Base-by-base conservation (phyloP, 768 basidiomycete genomes). In the Clavulina sp. region DNA sequence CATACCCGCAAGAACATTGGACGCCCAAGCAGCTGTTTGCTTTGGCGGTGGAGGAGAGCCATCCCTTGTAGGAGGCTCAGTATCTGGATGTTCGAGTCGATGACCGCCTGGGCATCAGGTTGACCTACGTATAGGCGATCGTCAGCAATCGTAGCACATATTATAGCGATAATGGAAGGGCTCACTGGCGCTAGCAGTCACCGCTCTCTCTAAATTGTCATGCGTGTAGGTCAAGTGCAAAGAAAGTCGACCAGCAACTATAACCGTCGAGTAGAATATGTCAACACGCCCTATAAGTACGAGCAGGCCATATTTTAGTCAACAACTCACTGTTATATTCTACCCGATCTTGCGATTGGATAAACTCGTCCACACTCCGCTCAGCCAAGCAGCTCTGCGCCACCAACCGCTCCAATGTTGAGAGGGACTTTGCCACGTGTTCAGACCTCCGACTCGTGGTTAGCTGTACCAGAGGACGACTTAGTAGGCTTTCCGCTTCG, bases 61-160 rank as follows among this genome's bases (percentile, higher is more conserved):
- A 85, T 69, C 4, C 88, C 88, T 63, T 92, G 88, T 4, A 89
- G 65, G 34, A 92, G 68, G 0, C 74, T 78, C 7, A 89, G 70
- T 0, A 78, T 64, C 51, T 75, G 74, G 0, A 70, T 62, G 19
- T 86, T 61, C 51, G 81, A 79, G 0, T 69, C 65, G 5, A 73
- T 68, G 6, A 82, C 53, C 3, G 9, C 43, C 9, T 46, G 13
- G 61, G 19, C n/a, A 49, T 64, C 23, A 66, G 61, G 2, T 71
- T 69, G 50, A 84, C 19, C 9, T 77, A n/a, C 64, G 54, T 52
- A 69, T 69, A 48, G 64, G 65, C 33, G 74, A 71, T 30, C 62
- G 70, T 71, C 48, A 54, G 54, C 24, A 24, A 18, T 33, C 46
- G 26, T 52, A 41, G 33, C 46, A 30, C 29, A 9, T 24, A 21